A percentile compares a stretch with the other conserved stretches of the same genome.
Conservation (phyloP, 2,329 filamentous ascomycete species). For the Diaporthe sp. region DNA sequence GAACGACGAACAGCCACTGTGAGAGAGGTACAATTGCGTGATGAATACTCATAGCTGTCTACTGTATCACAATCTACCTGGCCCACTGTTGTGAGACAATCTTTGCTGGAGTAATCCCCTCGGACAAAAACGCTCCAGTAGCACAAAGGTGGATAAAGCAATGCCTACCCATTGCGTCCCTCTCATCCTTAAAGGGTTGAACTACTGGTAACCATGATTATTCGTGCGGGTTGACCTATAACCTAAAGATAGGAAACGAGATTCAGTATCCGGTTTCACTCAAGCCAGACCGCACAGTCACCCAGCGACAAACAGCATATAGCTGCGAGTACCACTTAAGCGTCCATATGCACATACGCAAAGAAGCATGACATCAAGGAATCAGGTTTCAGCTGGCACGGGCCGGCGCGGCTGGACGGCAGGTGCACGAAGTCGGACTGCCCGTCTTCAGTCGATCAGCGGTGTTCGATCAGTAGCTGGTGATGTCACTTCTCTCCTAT, state of each 20-base stretch:
- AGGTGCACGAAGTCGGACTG: neutral
- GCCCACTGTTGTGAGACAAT: constrained; percentile 15
- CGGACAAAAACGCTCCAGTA: neutral
- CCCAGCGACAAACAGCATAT: neutral
- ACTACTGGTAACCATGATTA: neutral
- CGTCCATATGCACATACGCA: neutral
- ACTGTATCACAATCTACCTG: constrained; percentile 8
- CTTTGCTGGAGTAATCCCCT: neutral
- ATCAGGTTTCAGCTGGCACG: neutral
- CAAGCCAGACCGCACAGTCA: neutral
- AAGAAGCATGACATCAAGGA: neutral
- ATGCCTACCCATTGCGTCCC: neutral
- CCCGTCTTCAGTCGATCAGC: neutral
- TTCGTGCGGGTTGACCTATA: neutral
- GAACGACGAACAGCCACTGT: neutral
- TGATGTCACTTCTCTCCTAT: neutral
- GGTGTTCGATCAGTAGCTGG: neutral
- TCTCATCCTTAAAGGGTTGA: neutral
- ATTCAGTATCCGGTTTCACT: neutral
- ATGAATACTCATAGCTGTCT: neutral
- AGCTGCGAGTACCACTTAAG: neutral
- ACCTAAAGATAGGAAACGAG: neutral
- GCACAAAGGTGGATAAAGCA: neutral
- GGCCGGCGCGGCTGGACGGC: neutral
- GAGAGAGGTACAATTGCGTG: neutral